phyloP scores from a whole-genome alignment of 495 filamentous ascomycete species.

The Xylaria longipes region DNA sequence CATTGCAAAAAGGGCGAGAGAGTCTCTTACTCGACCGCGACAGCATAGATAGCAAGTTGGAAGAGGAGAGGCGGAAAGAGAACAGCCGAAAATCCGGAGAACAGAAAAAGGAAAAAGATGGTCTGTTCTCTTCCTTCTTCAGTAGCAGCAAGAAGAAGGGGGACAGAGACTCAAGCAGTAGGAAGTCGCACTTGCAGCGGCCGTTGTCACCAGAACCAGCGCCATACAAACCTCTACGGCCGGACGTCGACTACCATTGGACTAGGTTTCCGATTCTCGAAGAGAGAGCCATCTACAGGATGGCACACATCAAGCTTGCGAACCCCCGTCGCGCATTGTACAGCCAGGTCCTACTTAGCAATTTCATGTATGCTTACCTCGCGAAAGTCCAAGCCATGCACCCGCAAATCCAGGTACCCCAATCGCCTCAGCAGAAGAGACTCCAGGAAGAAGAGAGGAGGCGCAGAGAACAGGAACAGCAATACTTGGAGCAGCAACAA shows the following conservation, averaged over 20 bases:
- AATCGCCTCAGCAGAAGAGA: conserved; percentile 67
- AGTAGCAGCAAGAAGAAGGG: conserved; percentile 85
- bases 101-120: conserved; percentile 85
- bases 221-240: conserved; percentile 67
- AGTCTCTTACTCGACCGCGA: conserved; percentile 83
- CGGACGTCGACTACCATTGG: conserved; percentile 94
- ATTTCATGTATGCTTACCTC: conserved; percentile 99
- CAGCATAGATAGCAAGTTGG: conserved; percentile 69
- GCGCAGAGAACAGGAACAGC: conserved; percentile 66
- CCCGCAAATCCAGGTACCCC: conserved; percentile 82
- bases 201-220: conserved; percentile 83
- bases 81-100: conserved; percentile 75
- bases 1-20: conserved; percentile 71
- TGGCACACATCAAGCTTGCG: conserved; percentile 98
- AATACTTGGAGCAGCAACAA: conserved; percentile 58
- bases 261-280: conserved; percentile 94
- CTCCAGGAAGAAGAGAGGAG: conserved; percentile 65
- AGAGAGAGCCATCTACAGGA: conserved; percentile 95
- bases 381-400: conserved; percentile 99
- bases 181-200: conserved; percentile 75
- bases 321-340: conserved; percentile 92
- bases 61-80: conserved; percentile 87
- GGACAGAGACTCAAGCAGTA: conserved; percentile 66
- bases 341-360: conserved; percentile 96
- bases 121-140: conserved; percentile 88